Evolutionary conservation across 1,284 basidiomycete species (phyloP), one percentile per base, ranked within the genome.

Genomic region (Ganoderma lucidum): DNA sequence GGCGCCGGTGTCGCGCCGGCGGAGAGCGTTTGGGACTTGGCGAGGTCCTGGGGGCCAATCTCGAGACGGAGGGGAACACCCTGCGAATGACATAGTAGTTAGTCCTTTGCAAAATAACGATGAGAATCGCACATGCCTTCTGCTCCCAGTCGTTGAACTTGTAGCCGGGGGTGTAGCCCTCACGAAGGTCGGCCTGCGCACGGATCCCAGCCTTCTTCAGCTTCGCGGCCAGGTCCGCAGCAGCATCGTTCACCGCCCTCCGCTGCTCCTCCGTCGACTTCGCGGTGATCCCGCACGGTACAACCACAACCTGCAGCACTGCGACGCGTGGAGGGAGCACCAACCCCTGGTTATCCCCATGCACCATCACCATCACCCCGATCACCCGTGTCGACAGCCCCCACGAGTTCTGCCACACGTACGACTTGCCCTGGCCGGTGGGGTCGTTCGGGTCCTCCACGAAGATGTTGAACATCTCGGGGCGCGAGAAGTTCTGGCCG

Each of bases 71-170:
- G 86, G 30, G 97, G 98, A 41, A 99, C 96, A 81, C 98, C 98
- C 93, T 95, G 73, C 17, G 62, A 56, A 60, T n/a, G 60, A 42
- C 62, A 51, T 63, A 67, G 66, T 17, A 9, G 70, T 42, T 35
- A 48, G 48, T 62, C 59, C 63, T 37, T 8, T 15, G 14, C 28
- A 6, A 42, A 56, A 32, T 12, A 30, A 55, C 23, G 48, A 23
- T 23, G 23, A 23, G 23, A 23, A 23, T 23, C 23, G 23, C 23
- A 23, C 23, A 23, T 23, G 92, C 94, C 88, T 96, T 96, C 83
- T 98, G 93, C 85, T 99, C 98, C 96, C 97, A 99, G 80, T 99
- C 96, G 81, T 98, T 98, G 85, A 98, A 99, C 85, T 99, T 99
- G 86, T 93, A 99, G 58, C 97, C 97, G 17, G 97, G 97, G 62